Evolutionary conservation across 2,329 filamentous ascomycete genomes (phyloP).

Genomic region (Xylaria sp.): DNA sequence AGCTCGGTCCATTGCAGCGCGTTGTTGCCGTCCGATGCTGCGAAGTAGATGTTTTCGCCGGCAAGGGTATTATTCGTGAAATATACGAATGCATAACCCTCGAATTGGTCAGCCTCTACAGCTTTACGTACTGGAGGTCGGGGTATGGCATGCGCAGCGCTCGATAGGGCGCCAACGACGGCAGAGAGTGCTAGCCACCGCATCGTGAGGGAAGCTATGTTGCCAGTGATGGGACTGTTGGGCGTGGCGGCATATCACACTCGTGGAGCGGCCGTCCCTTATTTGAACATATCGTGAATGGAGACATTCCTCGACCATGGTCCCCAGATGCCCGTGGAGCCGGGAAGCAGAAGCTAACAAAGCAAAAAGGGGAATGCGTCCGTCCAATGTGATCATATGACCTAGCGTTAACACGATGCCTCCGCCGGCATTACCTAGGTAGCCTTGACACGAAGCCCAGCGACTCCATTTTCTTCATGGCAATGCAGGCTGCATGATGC

Average conservation of each 20-base stretch:
- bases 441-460: no score
- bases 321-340: neutral
- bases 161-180: slow-evolving; percentile 7
- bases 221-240: neutral
- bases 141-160: slow-evolving; percentile 6
- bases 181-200: slow-evolving; percentile 1
- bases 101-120: slow-evolving; percentile 17
- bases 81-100: slow-evolving; percentile 56
- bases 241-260: neutral
- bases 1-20: slow-evolving; percentile 54
- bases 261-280: neutral
- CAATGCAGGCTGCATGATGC: no score
- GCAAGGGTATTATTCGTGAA: slow-evolving; percentile 48
- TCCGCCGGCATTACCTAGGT: neutral
- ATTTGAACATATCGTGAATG: neutral
- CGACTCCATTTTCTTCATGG: no score
- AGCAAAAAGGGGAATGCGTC: neutral
- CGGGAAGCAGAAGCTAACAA: neutral
- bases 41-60: slow-evolving; percentile 57
- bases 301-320: neutral
- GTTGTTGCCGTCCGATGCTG: slow-evolving; percentile 55
- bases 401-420: neutral
- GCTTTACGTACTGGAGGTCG: slow-evolving; percentile 12
- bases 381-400: neutral
- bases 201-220: slow-evolving; percentile 4